Base-by-base conservation (phyloP, 352 stramenopile species). In the Blastocystis sp. region DNA sequence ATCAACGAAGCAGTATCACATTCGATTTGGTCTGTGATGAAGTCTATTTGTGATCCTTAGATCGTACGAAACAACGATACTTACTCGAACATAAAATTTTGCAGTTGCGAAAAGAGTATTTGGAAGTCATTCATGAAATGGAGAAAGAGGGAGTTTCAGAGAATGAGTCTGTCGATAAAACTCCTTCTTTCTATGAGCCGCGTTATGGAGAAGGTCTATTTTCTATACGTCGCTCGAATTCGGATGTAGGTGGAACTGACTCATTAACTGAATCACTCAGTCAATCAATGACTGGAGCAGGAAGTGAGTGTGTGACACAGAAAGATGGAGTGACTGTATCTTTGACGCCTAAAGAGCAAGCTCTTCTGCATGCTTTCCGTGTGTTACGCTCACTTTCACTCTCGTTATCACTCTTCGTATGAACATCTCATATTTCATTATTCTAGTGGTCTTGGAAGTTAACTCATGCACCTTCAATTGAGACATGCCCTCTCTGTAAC, bases 401-500 rank as follows among this genome's bases (percentile, higher is more conserved):
- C n/a, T n/a, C n/a, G n/a, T n/a, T n/a, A 78, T 78, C n/a, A 49
- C 56, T 78, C 27, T 78, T 16, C 66, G 66, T 58, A 39, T 78
- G n/a, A 59, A 54, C 66, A 49, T 78, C 39, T 7, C 19, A 7
- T 57, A 19, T 27, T 59, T 9, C 42, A 14, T 57, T 7, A 78
- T 49, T 12, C 16, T 78, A 78, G 66, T 78, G 66, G 66, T 39
- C 66, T 21, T 78, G 66, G 66, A 78, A 78, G 43, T 29, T 78
- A 5, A 78, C 42, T 27, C 29, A 78, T 49, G 42, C 66, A 27
- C 16, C 39, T 9, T 16, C n/a, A 14, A 16, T 63, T 7, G 6
- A 39, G 5, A 21, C 29, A 9, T 78, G 66, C 43, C 42, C 29
- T 16, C 16, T 6, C 9, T 78, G 66, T 49, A 21, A 58, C 37